Base-by-base conservation (phyloP, 257 asterid genomes). In the Salvia hispanica region DNA sequence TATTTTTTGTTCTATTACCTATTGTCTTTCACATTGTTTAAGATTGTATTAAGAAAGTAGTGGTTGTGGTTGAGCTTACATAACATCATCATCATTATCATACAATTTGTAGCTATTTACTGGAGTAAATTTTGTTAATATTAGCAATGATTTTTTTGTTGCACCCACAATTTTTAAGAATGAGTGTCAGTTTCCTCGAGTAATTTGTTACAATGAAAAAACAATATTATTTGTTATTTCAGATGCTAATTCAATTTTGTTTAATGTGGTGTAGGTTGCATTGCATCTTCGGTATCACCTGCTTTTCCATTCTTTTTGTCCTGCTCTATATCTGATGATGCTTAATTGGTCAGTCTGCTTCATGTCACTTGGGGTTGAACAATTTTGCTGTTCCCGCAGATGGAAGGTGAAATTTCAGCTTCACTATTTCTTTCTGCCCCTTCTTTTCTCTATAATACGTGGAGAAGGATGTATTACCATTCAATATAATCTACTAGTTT, bases 321-420 rank as follows among this genome's bases (percentile, higher is more conserved):
- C 62, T 69, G 77, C 59, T 66, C 61, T 56, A 63, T 61, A 66
- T 66, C 63, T 74, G 62, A 58, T 60, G 58, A 59, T 72, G 65
- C 62, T 78, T 71, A 21, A 62, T 78, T 76, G 78, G 66, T 76
- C 97, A 92, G 97, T 88, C 97, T 67, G 82, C 94, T 11, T 88
- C 99, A n/a, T 90, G 99, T 75, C 48, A 63, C 76, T 80, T 90
- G 80, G 97, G 90, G 13, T 66, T 93, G 83, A 93, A 93, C 84
- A 86, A 78, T 81, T 93, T 85, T 76, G 95, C 95, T 14, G 81
- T 77, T 70, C 81, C 93, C 60, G 82, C 67, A 75, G 95, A 87
- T 76, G 88, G 88, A 71, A 86, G 92, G 97, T 91, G 74, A 76
- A 71, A 57, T 43, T 53, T 74, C 52, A 71, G 25, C 66, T 31